Evolutionary conservation across 1,139 yeast genomes (phyloP).

Genomic region (Pichia terricola): DNA sequence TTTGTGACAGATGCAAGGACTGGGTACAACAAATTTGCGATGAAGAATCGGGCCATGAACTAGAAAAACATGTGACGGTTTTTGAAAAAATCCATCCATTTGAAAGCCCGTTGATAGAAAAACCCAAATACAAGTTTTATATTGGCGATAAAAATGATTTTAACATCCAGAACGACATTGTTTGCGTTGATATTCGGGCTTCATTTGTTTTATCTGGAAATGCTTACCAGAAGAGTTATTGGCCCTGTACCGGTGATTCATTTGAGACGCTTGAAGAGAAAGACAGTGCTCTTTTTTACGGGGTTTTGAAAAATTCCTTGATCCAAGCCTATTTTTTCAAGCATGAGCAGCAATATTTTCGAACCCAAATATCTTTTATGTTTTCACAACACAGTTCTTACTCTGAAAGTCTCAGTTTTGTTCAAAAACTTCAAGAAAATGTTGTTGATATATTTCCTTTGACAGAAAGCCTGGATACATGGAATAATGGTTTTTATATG

Average conservation of each 20-base stretch:
- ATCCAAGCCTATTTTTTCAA: too few relatives aligned
- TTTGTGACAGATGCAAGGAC: background rate
- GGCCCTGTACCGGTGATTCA: background rate
- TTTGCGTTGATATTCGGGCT: conserved; percentile 2
- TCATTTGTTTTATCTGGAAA: conserved; percentile 8
- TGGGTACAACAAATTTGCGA: conserved; percentile 1
- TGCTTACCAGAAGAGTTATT: conserved; percentile 6
- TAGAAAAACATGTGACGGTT: conserved; percentile 8
- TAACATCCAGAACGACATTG: background rate
- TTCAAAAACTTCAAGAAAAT: conserved; percentile 8
- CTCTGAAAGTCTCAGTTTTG: conserved; percentile 10
- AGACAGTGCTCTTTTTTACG: background rate
- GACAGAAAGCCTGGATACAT: conserved; percentile 10
- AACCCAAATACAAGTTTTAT: conserved; percentile 1
- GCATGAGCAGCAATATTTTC: too few relatives aligned
- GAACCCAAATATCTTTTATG: conserved; percentile 6
- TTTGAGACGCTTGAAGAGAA: background rate
- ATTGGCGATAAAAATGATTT: background rate
- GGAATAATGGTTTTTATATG: conserved; percentile 12
- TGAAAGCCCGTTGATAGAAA: background rate
- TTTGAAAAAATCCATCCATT: conserved; percentile 4
- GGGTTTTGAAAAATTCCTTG: too few relatives aligned
- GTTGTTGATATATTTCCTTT: conserved; percentile 14
- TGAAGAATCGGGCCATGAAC: background rate
- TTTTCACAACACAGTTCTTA: conserved; percentile 16